Conservation (phyloP, 1,284 basidiomycete genomes). For the Melampsora americana region DNA sequence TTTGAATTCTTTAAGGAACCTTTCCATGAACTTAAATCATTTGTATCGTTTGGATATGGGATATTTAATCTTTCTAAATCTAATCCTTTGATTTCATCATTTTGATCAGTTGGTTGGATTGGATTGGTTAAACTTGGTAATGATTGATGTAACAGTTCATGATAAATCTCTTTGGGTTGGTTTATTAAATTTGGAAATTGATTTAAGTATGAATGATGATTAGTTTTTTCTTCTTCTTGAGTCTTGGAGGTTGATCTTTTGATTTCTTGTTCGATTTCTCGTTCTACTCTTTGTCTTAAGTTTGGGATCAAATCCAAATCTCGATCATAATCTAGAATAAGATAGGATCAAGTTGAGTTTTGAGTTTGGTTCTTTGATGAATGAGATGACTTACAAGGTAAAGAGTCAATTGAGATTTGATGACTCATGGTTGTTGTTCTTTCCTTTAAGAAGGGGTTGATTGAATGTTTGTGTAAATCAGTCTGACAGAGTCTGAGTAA, state of each 20-base stretch:
- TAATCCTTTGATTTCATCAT: constrained; percentile 24
- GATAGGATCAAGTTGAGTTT: too few relatives aligned
- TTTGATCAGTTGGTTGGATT: constrained; percentile 12
- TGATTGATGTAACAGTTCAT: not conserved
- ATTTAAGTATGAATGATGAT: constrained; percentile 15
- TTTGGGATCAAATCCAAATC: constrained; percentile 32
- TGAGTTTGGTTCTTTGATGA: too few relatives aligned
- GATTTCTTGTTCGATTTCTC: constrained; percentile 34
- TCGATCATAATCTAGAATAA: constrained; percentile 19
- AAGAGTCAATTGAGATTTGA: too few relatives aligned
- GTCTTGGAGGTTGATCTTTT: constrained; percentile 2
- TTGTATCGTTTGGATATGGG: constrained; percentile 51
- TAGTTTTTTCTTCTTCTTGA: too few relatives aligned
- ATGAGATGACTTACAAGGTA: too few relatives aligned
- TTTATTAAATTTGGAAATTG: constrained; percentile 8
- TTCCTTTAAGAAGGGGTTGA: too few relatives aligned
- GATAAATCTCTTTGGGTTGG: not conserved
- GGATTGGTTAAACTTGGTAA: not conserved
- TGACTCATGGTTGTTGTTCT: too few relatives aligned
- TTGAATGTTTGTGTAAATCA: too few relatives aligned
- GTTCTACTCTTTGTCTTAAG: constrained; percentile 32
- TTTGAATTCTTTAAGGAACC: constrained; percentile 72
- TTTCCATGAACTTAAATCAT: constrained; percentile 73
- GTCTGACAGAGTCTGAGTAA: too few relatives aligned
- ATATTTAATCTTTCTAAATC: constrained; percentile 30